Conservation (phyloP, 2,329 filamentous ascomycete species). For the Fonsecaea erecta region DNA sequence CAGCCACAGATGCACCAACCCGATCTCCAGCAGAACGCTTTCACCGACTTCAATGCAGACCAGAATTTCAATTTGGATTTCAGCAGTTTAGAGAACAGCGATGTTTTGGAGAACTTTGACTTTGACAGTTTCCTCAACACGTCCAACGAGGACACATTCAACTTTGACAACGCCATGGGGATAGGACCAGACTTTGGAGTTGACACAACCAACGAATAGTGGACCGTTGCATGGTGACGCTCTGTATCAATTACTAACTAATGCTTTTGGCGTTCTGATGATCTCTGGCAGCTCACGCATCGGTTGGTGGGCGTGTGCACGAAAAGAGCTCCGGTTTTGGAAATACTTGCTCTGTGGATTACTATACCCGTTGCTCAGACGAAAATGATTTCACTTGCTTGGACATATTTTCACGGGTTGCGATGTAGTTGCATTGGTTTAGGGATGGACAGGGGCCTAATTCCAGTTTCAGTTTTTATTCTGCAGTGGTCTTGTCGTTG, state of each 20-base stretch:
- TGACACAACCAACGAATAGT: conserved; percentile 33
- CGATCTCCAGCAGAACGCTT: conserved; percentile 33
- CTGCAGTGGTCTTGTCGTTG: neutral
- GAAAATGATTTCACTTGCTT: conserved; percentile 36
- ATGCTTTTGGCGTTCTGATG: conserved; percentile 29
- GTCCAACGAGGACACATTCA: conserved; percentile 52
- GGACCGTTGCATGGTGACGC: neutral
- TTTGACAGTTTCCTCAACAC: conserved; percentile 70
- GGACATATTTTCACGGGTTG: conserved; percentile 32
- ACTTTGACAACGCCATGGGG: conserved; percentile 49
- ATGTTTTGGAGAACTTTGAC: conserved; percentile 62
- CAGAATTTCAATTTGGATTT: conserved; percentile 43
- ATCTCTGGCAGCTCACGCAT: conserved; percentile 23
- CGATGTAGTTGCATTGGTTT: conserved; percentile 27
- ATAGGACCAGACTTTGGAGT: conserved; percentile 47
- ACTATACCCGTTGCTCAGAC: conserved; percentile 36
- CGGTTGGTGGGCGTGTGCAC: conserved; percentile 20
- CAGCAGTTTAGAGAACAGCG: conserved; percentile 51
- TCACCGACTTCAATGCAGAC: conserved; percentile 29
- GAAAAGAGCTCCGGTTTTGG: conserved; percentile 20
- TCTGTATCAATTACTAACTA: conserved; percentile 33
- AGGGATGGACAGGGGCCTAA: conserved; percentile 21
- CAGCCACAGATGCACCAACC: conserved; percentile 39
- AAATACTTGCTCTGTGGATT: conserved; percentile 24
- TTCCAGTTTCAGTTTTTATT: conserved; percentile 13